Conservation (phyloP, 257 asterid genomes). For the Striga asiatica region DNA sequence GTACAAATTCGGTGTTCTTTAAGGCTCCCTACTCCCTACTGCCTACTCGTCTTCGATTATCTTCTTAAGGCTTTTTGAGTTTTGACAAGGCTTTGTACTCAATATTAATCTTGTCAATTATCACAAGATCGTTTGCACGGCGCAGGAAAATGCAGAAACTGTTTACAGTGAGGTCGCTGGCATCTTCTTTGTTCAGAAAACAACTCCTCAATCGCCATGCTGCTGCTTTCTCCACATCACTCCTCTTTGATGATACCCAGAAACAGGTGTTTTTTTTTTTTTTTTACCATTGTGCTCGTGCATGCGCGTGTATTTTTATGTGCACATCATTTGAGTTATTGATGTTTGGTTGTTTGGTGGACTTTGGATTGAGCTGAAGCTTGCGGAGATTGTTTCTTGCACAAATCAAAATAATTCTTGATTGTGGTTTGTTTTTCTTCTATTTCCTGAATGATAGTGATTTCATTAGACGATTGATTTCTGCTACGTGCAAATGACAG, state of each 20-base stretch:
- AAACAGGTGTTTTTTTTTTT: conserved; percentile 40
- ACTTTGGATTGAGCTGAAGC: conserved; percentile 5
- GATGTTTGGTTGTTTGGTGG: neutral
- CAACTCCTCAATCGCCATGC: conserved; percentile 21
- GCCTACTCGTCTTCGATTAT: no score
- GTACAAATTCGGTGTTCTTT: no score
- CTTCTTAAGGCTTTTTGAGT: no score
- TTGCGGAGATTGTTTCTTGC: neutral
- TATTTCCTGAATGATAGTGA: neutral
- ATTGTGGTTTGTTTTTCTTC: neutral
- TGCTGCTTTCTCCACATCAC: conserved; percentile 65
- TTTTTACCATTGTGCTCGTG: neutral
- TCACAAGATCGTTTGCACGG: neutral
- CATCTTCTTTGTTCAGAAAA: conserved; percentile 31
- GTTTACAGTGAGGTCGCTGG: conserved; percentile 42
- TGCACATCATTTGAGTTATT: no score
- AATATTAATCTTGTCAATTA: neutral
- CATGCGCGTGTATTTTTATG: neutral
- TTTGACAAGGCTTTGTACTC: neutral
- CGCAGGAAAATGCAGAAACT: conserved; percentile 44
- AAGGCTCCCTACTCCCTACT: no score
- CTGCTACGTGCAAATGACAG: neutral
- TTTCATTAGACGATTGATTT: neutral
- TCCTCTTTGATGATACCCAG: conserved; percentile 79
- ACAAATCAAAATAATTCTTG: neutral